These are phyloP conservation scores for Cutaneotrichosporon sp. DNA, from an alignment of 1,284 basidiomycete species.

Conservation along the genomic window DNA sequence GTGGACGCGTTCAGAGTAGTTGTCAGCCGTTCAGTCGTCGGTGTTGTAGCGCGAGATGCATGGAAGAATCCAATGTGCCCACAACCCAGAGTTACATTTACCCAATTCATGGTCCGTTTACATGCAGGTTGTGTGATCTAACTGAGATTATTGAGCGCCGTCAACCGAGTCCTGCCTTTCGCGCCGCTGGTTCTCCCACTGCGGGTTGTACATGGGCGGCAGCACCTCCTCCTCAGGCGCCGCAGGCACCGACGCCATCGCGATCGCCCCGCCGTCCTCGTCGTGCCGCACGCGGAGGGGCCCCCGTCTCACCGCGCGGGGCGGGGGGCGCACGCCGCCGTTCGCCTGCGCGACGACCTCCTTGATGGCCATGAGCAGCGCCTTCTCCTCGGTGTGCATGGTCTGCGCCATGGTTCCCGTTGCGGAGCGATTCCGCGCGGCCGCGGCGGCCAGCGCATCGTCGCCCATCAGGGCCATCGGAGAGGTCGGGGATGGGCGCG, in stretches of 20 bases:
- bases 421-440: too few relatives aligned
- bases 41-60: too few relatives aligned
- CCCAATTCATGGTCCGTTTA: too few relatives aligned
- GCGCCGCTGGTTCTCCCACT: not conserved
- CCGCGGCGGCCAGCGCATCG: too few relatives aligned
- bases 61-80: too few relatives aligned
- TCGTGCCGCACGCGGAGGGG: not conserved
- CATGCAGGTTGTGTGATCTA: too few relatives aligned
- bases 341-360: not conserved
- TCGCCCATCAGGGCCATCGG: too few relatives aligned
- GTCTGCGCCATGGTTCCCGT: too few relatives aligned
- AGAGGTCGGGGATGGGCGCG: too few relatives aligned
- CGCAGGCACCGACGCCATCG: not conserved
- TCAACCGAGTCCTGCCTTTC: not conserved
- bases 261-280: not conserved
- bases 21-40: too few relatives aligned
- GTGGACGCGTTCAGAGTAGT: too few relatives aligned
- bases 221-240: not conserved
- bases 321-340: not conserved
- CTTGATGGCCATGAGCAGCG: slow-evolving; percentile 1
- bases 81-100: too few relatives aligned
- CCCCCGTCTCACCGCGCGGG: not conserved
- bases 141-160: not conserved
- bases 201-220: not conserved
- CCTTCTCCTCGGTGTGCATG: not conserved